phyloP scores from a whole-genome alignment of 2,329 filamentous ascomycete genomes.

The Myotisia sp. region DNA sequence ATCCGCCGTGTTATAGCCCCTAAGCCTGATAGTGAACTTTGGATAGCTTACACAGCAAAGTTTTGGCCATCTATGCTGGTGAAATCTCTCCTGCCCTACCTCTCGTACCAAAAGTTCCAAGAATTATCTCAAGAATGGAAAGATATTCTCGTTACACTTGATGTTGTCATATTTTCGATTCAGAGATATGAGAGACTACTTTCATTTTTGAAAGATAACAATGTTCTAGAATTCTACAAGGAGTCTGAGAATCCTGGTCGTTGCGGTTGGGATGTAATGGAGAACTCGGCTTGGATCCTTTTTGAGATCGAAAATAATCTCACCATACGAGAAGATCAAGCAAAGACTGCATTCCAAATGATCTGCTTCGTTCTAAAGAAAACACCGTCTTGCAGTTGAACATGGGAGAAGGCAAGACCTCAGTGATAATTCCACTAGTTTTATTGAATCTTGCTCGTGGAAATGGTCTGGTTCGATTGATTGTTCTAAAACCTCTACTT shows the following conservation, averaged over 20 bases:
- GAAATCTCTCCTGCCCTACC: too few species aligned
- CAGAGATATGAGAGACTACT: slow-evolving; percentile 29
- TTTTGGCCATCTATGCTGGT: slow-evolving; percentile 31
- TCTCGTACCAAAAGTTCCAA: too few species aligned
- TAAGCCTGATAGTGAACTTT: too few species aligned
- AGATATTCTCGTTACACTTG: slow-evolving; percentile 21
- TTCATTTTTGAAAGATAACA: slow-evolving; percentile 32
- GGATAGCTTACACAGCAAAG: slow-evolving; percentile 26
- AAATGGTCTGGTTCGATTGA: slow-evolving; percentile 37
- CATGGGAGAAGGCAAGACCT: slow-evolving; percentile 51
- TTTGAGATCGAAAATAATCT: slow-evolving; percentile 53
- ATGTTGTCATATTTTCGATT: slow-evolving; percentile 26
- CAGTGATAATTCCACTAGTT: slow-evolving; percentile 54
- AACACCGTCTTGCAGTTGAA: slow-evolving; percentile 53
- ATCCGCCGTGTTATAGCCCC: too few species aligned
- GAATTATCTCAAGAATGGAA: slow-evolving; percentile 16
- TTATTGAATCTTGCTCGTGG: slow-evolving; percentile 40
- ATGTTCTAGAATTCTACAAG: slow-evolving; percentile 25
- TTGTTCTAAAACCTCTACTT: slow-evolving; percentile 48
- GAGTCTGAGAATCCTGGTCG: slow-evolving; percentile 40
- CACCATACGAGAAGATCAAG: slow-evolving; percentile 46
- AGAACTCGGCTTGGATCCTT: slow-evolving; percentile 48
- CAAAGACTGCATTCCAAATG: slow-evolving; percentile 47
- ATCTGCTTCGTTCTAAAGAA: slow-evolving; percentile 37
- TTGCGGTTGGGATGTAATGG: slow-evolving; percentile 39